These are phyloP conservation scores for Pseudogymnoascus sp. DNA, from an alignment of 2,329 filamentous ascomycete genomes.

Conservation along the genomic window DNA sequence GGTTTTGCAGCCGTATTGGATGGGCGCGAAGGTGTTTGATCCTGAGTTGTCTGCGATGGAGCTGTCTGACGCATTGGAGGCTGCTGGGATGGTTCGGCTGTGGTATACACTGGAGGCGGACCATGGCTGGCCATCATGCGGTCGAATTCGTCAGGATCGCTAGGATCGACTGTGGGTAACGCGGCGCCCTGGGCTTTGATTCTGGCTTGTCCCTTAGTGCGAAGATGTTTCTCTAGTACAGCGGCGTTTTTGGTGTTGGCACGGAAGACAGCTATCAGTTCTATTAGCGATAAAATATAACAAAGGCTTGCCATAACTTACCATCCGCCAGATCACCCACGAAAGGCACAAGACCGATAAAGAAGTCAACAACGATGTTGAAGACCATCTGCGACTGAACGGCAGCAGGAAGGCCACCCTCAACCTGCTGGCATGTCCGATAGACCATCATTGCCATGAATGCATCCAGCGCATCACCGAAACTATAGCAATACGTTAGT, in stretches of 20 bases:
- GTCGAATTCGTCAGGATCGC: constrained; percentile 45
- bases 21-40: constrained; percentile 11
- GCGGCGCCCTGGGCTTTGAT: constrained; percentile 39
- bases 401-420: constrained; percentile 60
- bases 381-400: constrained; percentile 66
- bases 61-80: constrained; percentile 10
- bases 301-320: constrained; percentile 62
- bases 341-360: constrained; percentile 65
- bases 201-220: constrained; percentile 56
- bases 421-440: constrained; percentile 60
- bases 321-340: constrained; percentile 70
- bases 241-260: constrained; percentile 68
- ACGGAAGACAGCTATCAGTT: constrained; percentile 47
- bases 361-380: constrained; percentile 69
- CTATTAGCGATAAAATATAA: constrained; percentile 34
- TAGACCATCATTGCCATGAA: constrained; percentile 70
- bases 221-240: constrained; percentile 57
- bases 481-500: constrained; percentile 35
- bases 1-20: constrained; percentile 3
- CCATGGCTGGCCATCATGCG: constrained; percentile 22
- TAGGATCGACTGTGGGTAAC: constrained; percentile 42
- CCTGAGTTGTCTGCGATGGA: constrained; percentile 10
- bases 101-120: constrained; percentile 24
- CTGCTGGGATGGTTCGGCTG: constrained; percentile 15
- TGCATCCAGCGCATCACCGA: constrained; percentile 68